Conservation (phyloP, 495 filamentous ascomycete genomes). For the Aspergillus coremiiformis region DNA sequence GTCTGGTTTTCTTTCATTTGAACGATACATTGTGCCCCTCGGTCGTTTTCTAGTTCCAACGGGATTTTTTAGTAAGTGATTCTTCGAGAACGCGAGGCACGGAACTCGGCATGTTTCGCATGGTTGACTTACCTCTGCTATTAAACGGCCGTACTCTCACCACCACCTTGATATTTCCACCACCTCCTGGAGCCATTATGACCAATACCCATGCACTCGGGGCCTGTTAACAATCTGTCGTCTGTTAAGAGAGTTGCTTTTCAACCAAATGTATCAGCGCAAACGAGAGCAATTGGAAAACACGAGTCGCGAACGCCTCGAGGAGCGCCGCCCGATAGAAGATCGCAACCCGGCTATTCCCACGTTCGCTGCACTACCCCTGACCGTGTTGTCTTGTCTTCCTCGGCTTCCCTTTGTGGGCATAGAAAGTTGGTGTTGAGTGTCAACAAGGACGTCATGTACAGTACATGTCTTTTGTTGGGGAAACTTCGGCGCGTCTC, state of each 20-base stretch:
- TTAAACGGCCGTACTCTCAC: conserved; percentile 92
- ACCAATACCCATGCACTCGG: conserved; percentile 32
- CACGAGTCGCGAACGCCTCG: conserved; percentile 34
- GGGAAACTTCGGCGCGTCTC: conserved; percentile 18
- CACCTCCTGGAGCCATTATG: conserved; percentile 68
- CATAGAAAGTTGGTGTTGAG: conserved; percentile 14
- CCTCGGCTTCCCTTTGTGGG: conserved; percentile 8
- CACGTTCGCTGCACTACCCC: not conserved
- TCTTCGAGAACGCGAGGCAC: not conserved
- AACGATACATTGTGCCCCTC: conserved; percentile 93
- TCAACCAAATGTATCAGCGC: conserved; percentile 2
- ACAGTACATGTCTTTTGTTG: conserved; percentile 13
- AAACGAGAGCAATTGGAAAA: conserved; percentile 20
- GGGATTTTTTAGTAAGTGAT: conserved; percentile 5
- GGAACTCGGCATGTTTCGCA: not conserved
- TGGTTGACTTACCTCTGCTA: conserved; percentile 58
- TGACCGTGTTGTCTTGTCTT: not conserved
- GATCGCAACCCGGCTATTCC: conserved; percentile 11
- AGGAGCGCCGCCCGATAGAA: conserved; percentile 29
- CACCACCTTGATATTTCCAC: conserved; percentile 99
- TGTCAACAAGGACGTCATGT: conserved; percentile 45
- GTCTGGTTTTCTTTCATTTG: conserved; percentile 94
- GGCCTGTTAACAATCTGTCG: conserved; percentile 11
- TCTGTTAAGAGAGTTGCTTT: conserved; percentile 3
- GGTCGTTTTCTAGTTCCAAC: conserved; percentile 63